Evolutionary conservation across 148 eudicot genomes (phyloP), one percentile per base, ranked within the genome.

Genomic region (Beta vulgaris): DNA sequence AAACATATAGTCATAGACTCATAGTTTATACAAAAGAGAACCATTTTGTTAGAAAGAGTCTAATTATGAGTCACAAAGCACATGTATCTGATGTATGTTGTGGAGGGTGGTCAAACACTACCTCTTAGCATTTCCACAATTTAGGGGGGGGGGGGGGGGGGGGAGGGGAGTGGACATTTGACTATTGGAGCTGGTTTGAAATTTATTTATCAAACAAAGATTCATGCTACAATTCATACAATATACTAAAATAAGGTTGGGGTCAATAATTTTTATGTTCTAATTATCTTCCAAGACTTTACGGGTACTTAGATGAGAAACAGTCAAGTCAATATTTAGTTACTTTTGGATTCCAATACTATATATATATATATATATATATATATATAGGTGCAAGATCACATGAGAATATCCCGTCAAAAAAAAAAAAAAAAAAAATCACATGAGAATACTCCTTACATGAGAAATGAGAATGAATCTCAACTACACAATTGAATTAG

Each of bases 51-150:
- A 65, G 69, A 65, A 34, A 62, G 35, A 67, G 53, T 67, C 53
- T 25, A 42, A 2, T 1, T 23, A 71, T 71, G 74, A 71, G 23
- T 71, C 46, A 57, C 23, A 72, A 57, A 72, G 44, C 65, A 72
- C 48, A 58, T 23, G 28, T 13, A 13, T 7, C n/a, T n/a, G n/a
- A n/a, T n/a, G n/a, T n/a, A n/a, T n/a, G n/a, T n/a, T n/a, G n/a
- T 36, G 3, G 10, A 35, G n/a, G 63, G 37, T 35, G 34, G 31
- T 72, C 75, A 72, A 72, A 57, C n/a, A n/a, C 26, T 25, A 43
- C 54, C 28, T 40, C 71, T 71, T 48, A 49, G n/a, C 29, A 37
- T 34, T 53, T 69, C 62, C 26, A 42, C 18, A 32, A 34, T 57
- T 10, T 19, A 39, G 54, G 59, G 58, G 44, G 16, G 16, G 13